Percentiles rank a stretch among this genome's conserved stretches.
Evolutionary conservation across 768 basidiomycete genomes (phyloP).

Genomic region (Galerina sulciceps): DNA sequence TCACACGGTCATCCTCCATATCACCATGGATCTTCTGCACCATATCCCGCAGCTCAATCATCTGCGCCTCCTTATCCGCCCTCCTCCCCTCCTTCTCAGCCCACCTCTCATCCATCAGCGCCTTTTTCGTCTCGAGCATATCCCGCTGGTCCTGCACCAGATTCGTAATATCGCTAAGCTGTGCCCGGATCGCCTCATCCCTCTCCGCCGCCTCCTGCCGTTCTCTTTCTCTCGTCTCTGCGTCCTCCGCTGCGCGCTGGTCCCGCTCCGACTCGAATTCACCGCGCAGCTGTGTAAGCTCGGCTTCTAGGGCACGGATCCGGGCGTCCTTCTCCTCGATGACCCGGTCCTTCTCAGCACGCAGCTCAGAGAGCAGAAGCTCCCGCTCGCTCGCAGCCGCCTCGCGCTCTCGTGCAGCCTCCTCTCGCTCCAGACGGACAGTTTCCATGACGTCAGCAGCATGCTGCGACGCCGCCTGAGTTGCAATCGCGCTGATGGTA

Average conservation of each 20-base stretch:
- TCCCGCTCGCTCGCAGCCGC: slow-evolving; percentile 58
- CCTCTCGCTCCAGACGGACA: slow-evolving; percentile 62
- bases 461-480: slow-evolving; percentile 60
- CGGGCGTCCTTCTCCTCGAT: slow-evolving; percentile 57
- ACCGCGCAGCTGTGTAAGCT: slow-evolving; percentile 56
- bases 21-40: slow-evolving; percentile 61
- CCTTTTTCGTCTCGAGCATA: slow-evolving; percentile 61
- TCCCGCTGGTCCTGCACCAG: slow-evolving; percentile 71
- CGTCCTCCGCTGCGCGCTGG: slow-evolving; percentile 58
- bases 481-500: slow-evolving; percentile 43
- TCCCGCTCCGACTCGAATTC: slow-evolving; percentile 71
- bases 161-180: slow-evolving; percentile 74
- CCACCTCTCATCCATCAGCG: slow-evolving; percentile 64
- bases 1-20: slow-evolving; percentile 52
- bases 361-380: slow-evolving; percentile 43
- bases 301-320: slow-evolving; percentile 65
- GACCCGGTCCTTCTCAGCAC: slow-evolving; percentile 52
- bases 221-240: slow-evolving; percentile 66
- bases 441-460: slow-evolving; percentile 62
- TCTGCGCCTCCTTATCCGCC: slow-evolving; percentile 59
- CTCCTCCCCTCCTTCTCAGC: slow-evolving; percentile 63
- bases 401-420: slow-evolving; percentile 58
- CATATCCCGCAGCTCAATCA: slow-evolving; percentile 63
- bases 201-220: slow-evolving; percentile 60
- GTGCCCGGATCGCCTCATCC: slow-evolving; percentile 60